Evolutionary conservation across 2,329 filamentous ascomycete genomes (phyloP).

Genomic region (Xylaria sp.): DNA sequence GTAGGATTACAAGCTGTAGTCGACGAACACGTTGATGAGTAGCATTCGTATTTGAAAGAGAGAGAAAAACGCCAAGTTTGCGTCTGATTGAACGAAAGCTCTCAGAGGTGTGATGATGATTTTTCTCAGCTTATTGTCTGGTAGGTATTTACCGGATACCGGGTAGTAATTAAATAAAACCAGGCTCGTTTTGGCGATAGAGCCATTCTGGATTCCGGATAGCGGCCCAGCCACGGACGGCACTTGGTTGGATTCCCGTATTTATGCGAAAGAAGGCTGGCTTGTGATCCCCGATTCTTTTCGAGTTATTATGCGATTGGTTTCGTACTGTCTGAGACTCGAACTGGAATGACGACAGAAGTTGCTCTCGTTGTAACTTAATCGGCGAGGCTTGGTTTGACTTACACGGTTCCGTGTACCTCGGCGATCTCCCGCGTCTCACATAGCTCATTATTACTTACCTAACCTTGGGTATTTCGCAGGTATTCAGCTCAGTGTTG

Average conservation of each 20-base stretch:
- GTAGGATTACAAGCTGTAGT: slow-evolving; percentile 14
- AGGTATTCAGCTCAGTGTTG: neutral
- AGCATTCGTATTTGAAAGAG: slow-evolving; percentile 22
- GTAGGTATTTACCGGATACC: too few species aligned
- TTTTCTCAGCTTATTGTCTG: too few species aligned
- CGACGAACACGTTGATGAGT: slow-evolving; percentile 30
- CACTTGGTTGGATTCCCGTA: slow-evolving; percentile 3
- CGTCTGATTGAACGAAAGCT: neutral
- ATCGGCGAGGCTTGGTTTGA: neutral
- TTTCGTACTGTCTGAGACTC: neutral
- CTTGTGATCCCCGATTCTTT: neutral
- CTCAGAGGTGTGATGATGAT: neutral
- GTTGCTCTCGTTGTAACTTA: neutral
- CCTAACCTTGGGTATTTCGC: too few species aligned
- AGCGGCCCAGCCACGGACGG: slow-evolving; percentile 20
- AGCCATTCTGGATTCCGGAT: slow-evolving; percentile 15
- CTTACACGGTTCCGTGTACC: neutral
- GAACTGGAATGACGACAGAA: neutral
- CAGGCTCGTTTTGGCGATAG: neutral
- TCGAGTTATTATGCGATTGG: neutral
- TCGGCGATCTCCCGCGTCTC: neutral
- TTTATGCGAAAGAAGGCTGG: neutral
- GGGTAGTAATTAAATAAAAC: too few species aligned
- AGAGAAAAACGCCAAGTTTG: neutral
- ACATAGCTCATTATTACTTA: neutral